Base-by-base conservation (phyloP, 805 yeast species). In the Yarrowia divulgata region DNA sequence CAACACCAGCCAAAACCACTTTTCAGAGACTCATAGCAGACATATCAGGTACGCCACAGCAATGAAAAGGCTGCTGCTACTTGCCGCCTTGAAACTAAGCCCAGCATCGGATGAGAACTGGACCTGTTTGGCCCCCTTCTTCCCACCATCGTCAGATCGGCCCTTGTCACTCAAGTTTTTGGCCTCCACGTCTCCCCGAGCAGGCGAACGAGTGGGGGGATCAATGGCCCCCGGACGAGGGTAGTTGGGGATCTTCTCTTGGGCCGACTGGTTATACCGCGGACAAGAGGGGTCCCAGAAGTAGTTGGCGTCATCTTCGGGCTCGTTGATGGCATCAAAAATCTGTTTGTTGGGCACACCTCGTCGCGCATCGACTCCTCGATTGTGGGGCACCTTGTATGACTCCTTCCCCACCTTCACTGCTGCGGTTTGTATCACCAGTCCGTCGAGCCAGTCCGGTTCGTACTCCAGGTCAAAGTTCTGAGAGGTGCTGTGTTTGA, bases 51-150 rank as follows among this genome's bases (percentile, higher is more conserved):
- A 60, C 10, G 43, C 66, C 29, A 60, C 52, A 4, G 66, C 66
- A 60, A 60, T 60, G 52, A 60, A 60, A 4, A 60, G 52, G 34
- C 66, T 60, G 66, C n/a, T 60, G 66, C 66, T 60, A 19, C 66
- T 60, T n/a, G 39, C 63, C 2, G 64, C 49, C 29, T n/a, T 42
- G 50, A 57, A 57, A 32, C 64, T 57, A n/a, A 42, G 49, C 12
- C 49, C 49, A 1, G 40, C 64, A 2, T 16, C 64, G 4, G 64
- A 57, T 8, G 64, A 57, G 13, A 32, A 42, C 40, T 57, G 64
- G 16, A 18, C n/a, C 7, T 49, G 49, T 12, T 43, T 34, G 4
- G n/a, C 29, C 0, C 48, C 39, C 34, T 16, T 57, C 16, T 13
- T 35, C 13, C n/a, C 29, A 1, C 42, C 35, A 6, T 55, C 46